Conservation (phyloP, 2,329 filamentous ascomycete species). For the Fusarium sp. region DNA sequence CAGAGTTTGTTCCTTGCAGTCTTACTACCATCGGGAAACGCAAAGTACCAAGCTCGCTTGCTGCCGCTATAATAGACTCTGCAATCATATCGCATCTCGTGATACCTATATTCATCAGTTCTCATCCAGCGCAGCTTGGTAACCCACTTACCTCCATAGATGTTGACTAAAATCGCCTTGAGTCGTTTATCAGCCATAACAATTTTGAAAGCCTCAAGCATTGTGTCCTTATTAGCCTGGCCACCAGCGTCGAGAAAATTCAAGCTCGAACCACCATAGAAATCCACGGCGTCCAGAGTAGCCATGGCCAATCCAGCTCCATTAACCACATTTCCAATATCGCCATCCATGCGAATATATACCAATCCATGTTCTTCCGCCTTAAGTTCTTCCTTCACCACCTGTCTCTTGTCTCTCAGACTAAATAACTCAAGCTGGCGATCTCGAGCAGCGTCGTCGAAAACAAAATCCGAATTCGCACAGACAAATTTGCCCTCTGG, state of each 20-base stretch:
- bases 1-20: slow-evolving; percentile 60
- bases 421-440: slow-evolving; percentile 55
- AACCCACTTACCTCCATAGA: slow-evolving; percentile 55
- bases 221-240: slow-evolving; percentile 85
- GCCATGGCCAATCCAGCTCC: slow-evolving; percentile 93
- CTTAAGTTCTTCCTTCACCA: slow-evolving; percentile 50
- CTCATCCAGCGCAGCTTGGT: rapidly evolving
- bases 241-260: slow-evolving; percentile 94
- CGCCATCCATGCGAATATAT: slow-evolving; percentile 72
- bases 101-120: slow-evolving; percentile 50
- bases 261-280: slow-evolving; percentile 74
- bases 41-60: slow-evolving; percentile 50
- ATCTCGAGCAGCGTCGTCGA: slow-evolving; percentile 60
- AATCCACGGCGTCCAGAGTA: slow-evolving; percentile 81
- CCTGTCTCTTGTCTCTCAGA: slow-evolving; percentile 49
- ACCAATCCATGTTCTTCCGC: slow-evolving; percentile 75
- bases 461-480: slow-evolving; percentile 54
- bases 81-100: slow-evolving; percentile 64
- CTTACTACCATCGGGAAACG: slow-evolving; percentile 58
- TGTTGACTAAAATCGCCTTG: slow-evolving; percentile 71
- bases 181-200: slow-evolving; percentile 78
- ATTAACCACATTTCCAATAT: slow-evolving; percentile 87
- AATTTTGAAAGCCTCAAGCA: slow-evolving; percentile 79
- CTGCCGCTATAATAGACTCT: slow-evolving; percentile 58
- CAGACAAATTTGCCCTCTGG: slow-evolving; percentile 46